Conservation (phyloP, 495 filamentous ascomycete species). For the Penicillium pancosmium region DNA sequence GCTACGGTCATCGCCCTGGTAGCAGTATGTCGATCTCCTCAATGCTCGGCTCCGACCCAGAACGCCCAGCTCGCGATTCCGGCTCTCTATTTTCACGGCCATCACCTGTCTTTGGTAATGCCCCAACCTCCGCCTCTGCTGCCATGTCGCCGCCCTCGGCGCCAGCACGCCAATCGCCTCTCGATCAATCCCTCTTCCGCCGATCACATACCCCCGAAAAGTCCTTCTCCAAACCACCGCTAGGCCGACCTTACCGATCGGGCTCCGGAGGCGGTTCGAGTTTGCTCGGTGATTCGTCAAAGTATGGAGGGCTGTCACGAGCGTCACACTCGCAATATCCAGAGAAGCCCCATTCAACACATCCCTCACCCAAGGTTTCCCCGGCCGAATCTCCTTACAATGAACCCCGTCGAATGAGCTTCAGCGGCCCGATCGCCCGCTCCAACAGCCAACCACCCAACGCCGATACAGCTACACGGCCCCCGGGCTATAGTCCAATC, state of each 20-base stretch:
- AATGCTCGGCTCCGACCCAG: slow-evolving; percentile 70
- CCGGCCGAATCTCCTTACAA: slow-evolving; percentile 38
- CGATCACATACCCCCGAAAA: slow-evolving; percentile 78
- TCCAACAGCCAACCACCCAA: slow-evolving; percentile 50
- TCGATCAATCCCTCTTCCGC: slow-evolving; percentile 64
- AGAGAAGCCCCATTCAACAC: slow-evolving; percentile 42
- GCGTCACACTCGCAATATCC: slow-evolving; percentile 39
- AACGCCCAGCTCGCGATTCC: slow-evolving; percentile 63
- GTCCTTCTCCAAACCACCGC: slow-evolving; percentile 37
- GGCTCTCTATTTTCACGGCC: slow-evolving; percentile 57
- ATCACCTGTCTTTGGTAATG: slow-evolving; percentile 45
- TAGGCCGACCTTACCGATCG: slow-evolving; percentile 44
- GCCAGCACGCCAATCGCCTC: slow-evolving; percentile 45
- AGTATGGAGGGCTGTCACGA: slow-evolving; percentile 41
- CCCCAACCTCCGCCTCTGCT: slow-evolving; percentile 36
- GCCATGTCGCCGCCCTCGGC: slow-evolving; percentile 52
- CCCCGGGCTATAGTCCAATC: slow-evolving; percentile 44
- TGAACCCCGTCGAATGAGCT: slow-evolving; percentile 44
- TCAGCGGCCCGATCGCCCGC: slow-evolving; percentile 43
- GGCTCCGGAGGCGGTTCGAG: slow-evolving; percentile 45
- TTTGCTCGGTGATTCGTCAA: slow-evolving; percentile 28
- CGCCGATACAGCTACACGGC: slow-evolving; percentile 35
- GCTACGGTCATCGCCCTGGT: slow-evolving; percentile 55
- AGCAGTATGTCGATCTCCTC: slow-evolving; percentile 97
- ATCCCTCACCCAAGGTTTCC: slow-evolving; percentile 45